Percentiles rank a stretch among this genome's conserved stretches.
phyloP scores from a whole-genome alignment of 306 rosid species.

The Prinsepia uniflora region DNA sequence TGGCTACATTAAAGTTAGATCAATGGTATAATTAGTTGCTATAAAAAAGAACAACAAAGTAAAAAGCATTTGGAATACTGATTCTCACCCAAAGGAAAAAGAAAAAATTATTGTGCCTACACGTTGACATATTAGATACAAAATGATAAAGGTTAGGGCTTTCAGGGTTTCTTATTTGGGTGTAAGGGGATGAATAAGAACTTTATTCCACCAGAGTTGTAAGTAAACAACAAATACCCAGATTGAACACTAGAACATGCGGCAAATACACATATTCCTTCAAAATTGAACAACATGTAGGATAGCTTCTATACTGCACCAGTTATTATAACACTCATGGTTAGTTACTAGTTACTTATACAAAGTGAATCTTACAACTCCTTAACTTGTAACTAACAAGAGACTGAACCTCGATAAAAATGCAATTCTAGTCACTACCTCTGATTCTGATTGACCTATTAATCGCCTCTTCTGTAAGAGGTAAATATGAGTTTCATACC shows the following conservation, averaged over 20 bases:
- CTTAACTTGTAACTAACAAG: not conserved
- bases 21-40: conserved; percentile 21
- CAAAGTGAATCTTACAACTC: not conserved
- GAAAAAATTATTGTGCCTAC: not conserved
- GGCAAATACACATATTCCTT: not conserved
- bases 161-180: not conserved
- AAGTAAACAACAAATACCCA: not conserved
- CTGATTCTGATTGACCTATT: not conserved
- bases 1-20: conserved; percentile 49
- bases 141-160: not conserved
- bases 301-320: not conserved
- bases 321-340: not conserved
- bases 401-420: not conserved
- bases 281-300: conserved; percentile 1
- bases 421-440: conserved; percentile 1
- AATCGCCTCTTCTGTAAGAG: not conserved
- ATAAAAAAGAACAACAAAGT: not conserved
- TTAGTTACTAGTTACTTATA: no score
- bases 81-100: not conserved
- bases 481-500: no score
- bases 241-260: not conserved
- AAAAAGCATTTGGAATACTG: not conserved
- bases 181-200: not conserved
- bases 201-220: not conserved
- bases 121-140: not conserved